Evolutionary conservation across 176 grass and related monocot species (phyloP).

Genomic region (Melocanna baccifera): DNA sequence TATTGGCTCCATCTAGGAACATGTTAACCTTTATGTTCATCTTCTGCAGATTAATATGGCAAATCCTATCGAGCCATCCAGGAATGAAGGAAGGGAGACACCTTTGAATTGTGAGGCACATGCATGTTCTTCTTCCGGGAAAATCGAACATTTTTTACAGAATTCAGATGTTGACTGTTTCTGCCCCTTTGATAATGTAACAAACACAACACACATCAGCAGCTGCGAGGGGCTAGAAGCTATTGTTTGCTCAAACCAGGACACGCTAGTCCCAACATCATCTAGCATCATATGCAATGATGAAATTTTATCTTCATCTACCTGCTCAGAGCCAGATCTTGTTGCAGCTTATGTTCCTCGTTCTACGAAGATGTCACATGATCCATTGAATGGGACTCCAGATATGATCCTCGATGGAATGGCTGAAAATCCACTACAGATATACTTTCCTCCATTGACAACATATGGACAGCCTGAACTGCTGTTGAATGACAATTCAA

Average conservation of each 20-base stretch:
- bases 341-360: not conserved
- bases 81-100: not conserved
- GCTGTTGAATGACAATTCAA: not conserved
- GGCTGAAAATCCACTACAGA: constrained; percentile 45
- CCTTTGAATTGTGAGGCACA: not conserved
- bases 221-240: constrained; percentile 16
- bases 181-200: not conserved
- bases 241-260: not conserved
- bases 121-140: not conserved
- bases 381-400: constrained; percentile 13
- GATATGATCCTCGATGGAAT: constrained; percentile 44
- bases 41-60: constrained; percentile 10
- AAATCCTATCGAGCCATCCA: not conserved
- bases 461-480: constrained; percentile 18
- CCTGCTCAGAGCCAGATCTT: not conserved
- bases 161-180: constrained; percentile 23
- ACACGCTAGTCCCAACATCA: not conserved
- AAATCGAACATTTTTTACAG: not conserved
- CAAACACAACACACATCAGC: not conserved
- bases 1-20: not conserved
- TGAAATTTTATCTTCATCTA: constrained; percentile 8
- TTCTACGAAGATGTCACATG: not conserved
- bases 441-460: constrained; percentile 24
- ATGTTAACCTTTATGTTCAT: not conserved
- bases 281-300: constrained; percentile 11